A percentile compares a stretch with the other conserved stretches of the same genome.
Conservation (phyloP, 441 rosid genomes). For the Erodium moschatum region DNA sequence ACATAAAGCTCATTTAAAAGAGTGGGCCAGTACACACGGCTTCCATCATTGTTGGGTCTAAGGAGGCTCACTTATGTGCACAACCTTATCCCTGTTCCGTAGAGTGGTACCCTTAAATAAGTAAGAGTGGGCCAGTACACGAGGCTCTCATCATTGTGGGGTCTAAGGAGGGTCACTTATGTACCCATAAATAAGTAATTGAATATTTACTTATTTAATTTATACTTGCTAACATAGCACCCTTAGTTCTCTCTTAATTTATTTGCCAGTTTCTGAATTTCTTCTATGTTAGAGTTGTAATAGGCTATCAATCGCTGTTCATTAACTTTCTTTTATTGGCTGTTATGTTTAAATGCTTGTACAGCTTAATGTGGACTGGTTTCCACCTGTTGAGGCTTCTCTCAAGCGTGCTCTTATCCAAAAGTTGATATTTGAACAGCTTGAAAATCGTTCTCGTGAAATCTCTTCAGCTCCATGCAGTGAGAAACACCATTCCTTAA, state of each 20-base stretch:
- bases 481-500: slow-evolving; percentile 34
- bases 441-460: slow-evolving; percentile 37
- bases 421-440: slow-evolving; percentile 50
- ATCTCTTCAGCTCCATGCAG: slow-evolving; percentile 24
- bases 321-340: slow-evolving; percentile 3
- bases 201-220: background rate
- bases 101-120: background rate
- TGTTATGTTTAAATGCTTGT: slow-evolving; percentile 6
- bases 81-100: no score
- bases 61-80: background rate
- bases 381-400: slow-evolving; percentile 58
- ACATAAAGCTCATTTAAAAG: background rate
- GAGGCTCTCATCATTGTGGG: background rate
- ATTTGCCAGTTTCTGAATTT: background rate
- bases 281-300: background rate
- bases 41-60: background rate
- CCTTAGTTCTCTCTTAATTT: background rate
- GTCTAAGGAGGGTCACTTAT: background rate
- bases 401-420: slow-evolving; percentile 59
- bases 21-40: background rate
- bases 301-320: background rate
- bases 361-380: slow-evolving; percentile 63
- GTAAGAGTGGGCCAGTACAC: background rate
- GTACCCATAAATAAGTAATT: background rate
- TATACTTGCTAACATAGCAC: background rate